phyloP scores from a whole-genome alignment of 805 yeast species.

The Cyberlindnera japonica region DNA sequence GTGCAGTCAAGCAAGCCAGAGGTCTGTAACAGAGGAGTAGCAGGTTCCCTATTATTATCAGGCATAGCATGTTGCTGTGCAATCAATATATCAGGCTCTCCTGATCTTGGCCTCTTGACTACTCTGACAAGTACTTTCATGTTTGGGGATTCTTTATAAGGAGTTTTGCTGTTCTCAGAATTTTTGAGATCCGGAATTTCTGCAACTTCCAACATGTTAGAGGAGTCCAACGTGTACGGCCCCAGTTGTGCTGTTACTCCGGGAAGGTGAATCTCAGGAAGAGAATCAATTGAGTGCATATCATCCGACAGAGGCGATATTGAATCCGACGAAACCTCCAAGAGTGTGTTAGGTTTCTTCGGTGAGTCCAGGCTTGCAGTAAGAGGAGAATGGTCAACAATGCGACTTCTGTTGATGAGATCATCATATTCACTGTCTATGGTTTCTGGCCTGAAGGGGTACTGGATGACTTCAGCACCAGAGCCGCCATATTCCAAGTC shows the following conservation, averaged over 20 bases:
- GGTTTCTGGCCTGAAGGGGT: neutral
- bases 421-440: conserved; percentile 1
- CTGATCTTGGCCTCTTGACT: neutral
- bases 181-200: no score
- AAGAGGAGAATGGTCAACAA: neutral
- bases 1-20: no score
- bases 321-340: conserved; percentile 4
- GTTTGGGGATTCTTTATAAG: no score
- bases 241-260: conserved; percentile 2
- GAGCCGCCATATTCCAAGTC: neutral
- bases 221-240: conserved; percentile 17
- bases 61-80: neutral
- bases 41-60: neutral
- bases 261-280: neutral
- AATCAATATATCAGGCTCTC: neutral
- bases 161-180: no score
- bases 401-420: conserved; percentile 8
- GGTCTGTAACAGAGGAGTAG: no score
- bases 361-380: neutral
- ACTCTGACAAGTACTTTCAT: neutral
- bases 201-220: conserved; percentile 11
- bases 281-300: conserved; percentile 2
- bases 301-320: conserved; percentile 20
- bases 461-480: neutral
- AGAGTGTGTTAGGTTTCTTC: neutral